phyloP scores from a whole-genome alignment of 2,329 filamentous ascomycete species.

The Colletotrichum tabaci region DNA sequence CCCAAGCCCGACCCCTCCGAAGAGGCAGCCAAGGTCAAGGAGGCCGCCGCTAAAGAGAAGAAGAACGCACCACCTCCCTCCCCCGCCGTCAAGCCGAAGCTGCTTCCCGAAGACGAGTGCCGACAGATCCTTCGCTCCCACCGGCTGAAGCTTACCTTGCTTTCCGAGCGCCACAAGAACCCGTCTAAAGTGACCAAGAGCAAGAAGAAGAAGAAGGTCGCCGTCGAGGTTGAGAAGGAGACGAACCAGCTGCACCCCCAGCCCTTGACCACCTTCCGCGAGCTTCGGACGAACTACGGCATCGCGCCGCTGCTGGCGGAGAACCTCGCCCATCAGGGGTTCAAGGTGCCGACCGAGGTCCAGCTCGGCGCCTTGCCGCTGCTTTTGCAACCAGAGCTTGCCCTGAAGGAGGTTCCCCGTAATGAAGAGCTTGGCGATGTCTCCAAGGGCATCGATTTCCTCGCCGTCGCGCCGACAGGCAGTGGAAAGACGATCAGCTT shows the following conservation, averaged over 20 bases:
- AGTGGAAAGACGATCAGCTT: constrained; percentile 98
- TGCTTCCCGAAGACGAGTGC: constrained; percentile 79
- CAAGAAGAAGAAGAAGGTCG: constrained; percentile 65
- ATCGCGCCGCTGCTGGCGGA: constrained; percentile 81
- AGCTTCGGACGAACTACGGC: constrained; percentile 79
- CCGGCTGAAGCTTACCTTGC: constrained; percentile 85
- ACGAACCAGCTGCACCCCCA: constrained; percentile 81
- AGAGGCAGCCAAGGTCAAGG: constrained; percentile 39
- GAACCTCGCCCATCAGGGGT: constrained; percentile 89
- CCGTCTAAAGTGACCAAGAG: constrained; percentile 66
- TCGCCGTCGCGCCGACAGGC: constrained; percentile 93
- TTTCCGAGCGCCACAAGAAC: constrained; percentile 68
- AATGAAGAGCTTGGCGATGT: constrained; percentile 52
- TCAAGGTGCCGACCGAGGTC: constrained; percentile 91
- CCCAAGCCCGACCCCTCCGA: constrained; percentile 54
- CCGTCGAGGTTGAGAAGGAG: constrained; percentile 63
- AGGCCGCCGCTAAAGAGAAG: constrained; percentile 36
- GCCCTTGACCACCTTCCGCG: constrained; percentile 82
- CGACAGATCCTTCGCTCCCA: constrained; percentile 83
- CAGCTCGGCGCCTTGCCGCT: constrained; percentile 90
- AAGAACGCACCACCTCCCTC: constrained; percentile 45
- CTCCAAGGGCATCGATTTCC: constrained; percentile 74
- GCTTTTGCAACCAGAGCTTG: constrained; percentile 72
- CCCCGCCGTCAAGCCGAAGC: constrained; percentile 50
- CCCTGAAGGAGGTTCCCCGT: constrained; percentile 57